Evolutionary conservation across 2,329 filamentous ascomycete species (phyloP), one percentile per base, ranked within the genome.

Genomic region (Fusarium veterinarium): DNA sequence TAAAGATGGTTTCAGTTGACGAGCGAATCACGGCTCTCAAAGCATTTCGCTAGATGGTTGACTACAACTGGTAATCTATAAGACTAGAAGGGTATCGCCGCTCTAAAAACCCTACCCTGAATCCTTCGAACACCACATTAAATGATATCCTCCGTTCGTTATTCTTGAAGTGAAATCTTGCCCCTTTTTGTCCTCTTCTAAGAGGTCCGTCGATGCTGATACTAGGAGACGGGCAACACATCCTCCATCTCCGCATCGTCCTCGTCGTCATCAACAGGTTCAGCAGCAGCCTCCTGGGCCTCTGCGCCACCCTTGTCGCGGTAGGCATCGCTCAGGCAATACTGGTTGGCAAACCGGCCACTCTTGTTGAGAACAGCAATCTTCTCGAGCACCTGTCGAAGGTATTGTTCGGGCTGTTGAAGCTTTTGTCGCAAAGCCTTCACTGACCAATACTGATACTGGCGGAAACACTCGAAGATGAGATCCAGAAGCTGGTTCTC

Each of bases 391-490:
- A 91, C 92, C 79, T 96, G 90, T 60, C 95, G 94, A 69, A 99
- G 89, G 81, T 95, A 98, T n/a, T 92, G 91, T 80, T 98, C 96
- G 3, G 96, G 96, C 83, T 99, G 96, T 67, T 91, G 89, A 42
- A 97, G 89, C 68, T 88, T 86, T 56, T 90, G 87, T 72, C 94
- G 94, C 75, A 99, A 89, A 9, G 92, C 90, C 79, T 94, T 95
- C 87, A 98, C 93, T n/a, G 93, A 91, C 95, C 95, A 99, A 83
- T 96, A 98, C 76, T 92, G 91, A 86, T 93, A 97, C 77, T 92
- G 86, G 63, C 91, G 90, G 90, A 98, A 99, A 79, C 91, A 92
- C 53, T 88, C 84, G 85, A 95, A 95, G 69, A 99, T 91, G 72
- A 90, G 88, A 83, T 98, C 95, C 83, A 97, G 84, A 71, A 99